Percentiles rank a stretch among this genome's conserved stretches.
Conservation (phyloP, 768 basidiomycete species). For the Lactarius indigo region DNA sequence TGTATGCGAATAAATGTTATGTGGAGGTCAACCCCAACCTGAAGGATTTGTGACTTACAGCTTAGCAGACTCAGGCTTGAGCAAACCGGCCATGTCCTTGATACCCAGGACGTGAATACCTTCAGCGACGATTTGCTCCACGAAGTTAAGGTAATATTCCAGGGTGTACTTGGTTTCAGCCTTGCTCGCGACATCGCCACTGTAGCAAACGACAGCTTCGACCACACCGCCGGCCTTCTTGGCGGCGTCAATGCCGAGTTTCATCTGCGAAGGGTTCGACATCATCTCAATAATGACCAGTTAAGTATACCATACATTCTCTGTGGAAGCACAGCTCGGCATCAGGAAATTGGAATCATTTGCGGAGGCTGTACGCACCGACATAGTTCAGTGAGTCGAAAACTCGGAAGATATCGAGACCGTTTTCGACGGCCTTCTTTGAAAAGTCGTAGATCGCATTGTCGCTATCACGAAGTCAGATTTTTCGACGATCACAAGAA, state of each 20-base stretch:
- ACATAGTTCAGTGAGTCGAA: conserved; percentile 99
- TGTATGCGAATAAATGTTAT: conserved; percentile 31
- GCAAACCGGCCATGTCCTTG: conserved; percentile 97
- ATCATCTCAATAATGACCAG: neutral
- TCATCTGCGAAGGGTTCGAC: conserved; percentile 57
- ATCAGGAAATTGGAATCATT: neutral
- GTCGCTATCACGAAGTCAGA: conserved; percentile 50
- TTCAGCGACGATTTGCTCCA: conserved; percentile 87
- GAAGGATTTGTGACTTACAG: conserved; percentile 50
- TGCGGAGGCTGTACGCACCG: conserved; percentile 47
- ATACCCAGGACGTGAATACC: conserved; percentile 97
- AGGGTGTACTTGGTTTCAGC: conserved; percentile 97
- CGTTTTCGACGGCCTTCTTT: conserved; percentile 99
- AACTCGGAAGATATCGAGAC: conserved; percentile 98
- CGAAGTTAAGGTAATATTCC: conserved; percentile 94
- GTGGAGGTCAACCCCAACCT: neutral
- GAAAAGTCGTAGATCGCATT: conserved; percentile 99
- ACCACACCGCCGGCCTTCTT: conserved; percentile 99
- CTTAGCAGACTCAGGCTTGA: conserved; percentile 92
- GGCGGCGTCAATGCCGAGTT: conserved; percentile 96
- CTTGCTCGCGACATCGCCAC: conserved; percentile 92
- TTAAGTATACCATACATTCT: conserved; percentile 54
- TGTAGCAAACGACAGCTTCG: conserved; percentile 98
- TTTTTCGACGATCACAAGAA: conserved; percentile 29
- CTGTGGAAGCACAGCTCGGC: conserved; percentile 36